Evolutionary conservation across 2,329 filamentous ascomycete genomes (phyloP).

Genomic region (Cladorrhinum sp.): DNA sequence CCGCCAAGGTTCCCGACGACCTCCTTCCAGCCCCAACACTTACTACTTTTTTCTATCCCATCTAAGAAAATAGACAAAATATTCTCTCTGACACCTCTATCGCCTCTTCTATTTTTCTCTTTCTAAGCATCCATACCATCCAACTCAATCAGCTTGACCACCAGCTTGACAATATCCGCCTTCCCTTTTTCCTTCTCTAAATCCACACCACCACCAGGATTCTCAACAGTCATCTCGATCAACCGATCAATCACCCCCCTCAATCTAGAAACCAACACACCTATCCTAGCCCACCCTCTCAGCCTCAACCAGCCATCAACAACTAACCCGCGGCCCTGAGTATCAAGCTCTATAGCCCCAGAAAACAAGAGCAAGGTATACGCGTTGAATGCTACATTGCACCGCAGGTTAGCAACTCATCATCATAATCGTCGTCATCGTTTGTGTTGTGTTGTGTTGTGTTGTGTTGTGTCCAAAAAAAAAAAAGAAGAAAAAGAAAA

Average conservation of each 20-base stretch:
- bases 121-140: constrained; percentile 73
- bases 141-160: constrained; percentile 78
- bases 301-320: constrained; percentile 88
- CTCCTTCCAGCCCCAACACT: too few relatives aligned
- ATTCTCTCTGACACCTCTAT: too few relatives aligned
- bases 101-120: neutral
- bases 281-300: constrained; percentile 90
- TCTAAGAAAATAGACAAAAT: too few relatives aligned
- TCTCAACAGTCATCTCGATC: constrained; percentile 76
- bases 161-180: constrained; percentile 70
- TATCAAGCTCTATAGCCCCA: constrained; percentile 81
- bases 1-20: neutral
- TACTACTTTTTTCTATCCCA: too few relatives aligned
- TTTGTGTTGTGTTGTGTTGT: too few relatives aligned
- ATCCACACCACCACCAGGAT: constrained; percentile 55
- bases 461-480: neutral
- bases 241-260: constrained; percentile 83
- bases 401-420: neutral
- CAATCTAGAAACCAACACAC: constrained; percentile 79
- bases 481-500: constrained; percentile 33
- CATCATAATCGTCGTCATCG: too few relatives aligned
- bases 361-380: constrained; percentile 87
- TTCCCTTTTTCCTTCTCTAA: constrained; percentile 48
- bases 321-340: constrained; percentile 77
- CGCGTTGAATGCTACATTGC: constrained; percentile 69